A percentile compares a stretch with the other conserved stretches of the same genome.
These are phyloP conservation scores for Marasmius tenuissimus DNA, from an alignment of 1,284 basidiomycete genomes.

Conservation along the genomic window DNA sequence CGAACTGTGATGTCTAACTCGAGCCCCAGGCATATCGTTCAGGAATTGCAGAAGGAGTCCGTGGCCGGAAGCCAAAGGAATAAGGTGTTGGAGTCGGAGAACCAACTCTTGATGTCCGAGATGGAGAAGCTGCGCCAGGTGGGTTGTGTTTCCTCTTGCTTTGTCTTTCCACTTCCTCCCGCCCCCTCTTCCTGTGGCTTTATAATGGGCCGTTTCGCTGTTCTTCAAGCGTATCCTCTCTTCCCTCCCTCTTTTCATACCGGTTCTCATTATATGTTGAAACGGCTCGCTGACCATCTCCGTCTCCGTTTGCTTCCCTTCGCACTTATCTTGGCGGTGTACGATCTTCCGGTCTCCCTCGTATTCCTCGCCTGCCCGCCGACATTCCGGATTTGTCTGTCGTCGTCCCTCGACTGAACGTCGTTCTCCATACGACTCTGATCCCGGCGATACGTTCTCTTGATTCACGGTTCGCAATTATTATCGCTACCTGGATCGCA, in stretches of 20 bases:
- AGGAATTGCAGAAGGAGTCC: conserved; percentile 79
- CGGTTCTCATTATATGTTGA: background rate
- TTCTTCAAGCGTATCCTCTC: background rate
- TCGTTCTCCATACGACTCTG: no score
- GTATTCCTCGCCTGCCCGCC: background rate
- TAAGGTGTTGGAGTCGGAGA: conserved; percentile 77
- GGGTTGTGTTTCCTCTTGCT: conserved; percentile 12
- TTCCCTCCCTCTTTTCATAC: conserved; percentile 4
- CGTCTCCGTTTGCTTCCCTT: background rate
- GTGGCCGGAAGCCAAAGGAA: conserved; percentile 44
- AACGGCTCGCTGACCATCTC: background rate
- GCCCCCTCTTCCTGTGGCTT: background rate
- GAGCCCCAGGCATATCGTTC: conserved; percentile 73
- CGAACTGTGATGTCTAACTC: background rate
- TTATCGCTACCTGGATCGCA: no score
- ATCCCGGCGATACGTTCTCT: no score
- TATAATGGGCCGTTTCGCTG: background rate
- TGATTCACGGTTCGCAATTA: no score
- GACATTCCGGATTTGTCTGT: background rate
- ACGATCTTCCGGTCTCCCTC: background rate
- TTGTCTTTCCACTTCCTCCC: background rate
- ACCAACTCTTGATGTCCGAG: conserved; percentile 71
- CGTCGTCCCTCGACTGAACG: background rate
- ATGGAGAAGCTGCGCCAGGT: conserved; percentile 78
- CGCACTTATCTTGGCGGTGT: background rate